Conservation (phyloP, 1,284 basidiomycete species). For the Ustilago esculenta region DNA sequence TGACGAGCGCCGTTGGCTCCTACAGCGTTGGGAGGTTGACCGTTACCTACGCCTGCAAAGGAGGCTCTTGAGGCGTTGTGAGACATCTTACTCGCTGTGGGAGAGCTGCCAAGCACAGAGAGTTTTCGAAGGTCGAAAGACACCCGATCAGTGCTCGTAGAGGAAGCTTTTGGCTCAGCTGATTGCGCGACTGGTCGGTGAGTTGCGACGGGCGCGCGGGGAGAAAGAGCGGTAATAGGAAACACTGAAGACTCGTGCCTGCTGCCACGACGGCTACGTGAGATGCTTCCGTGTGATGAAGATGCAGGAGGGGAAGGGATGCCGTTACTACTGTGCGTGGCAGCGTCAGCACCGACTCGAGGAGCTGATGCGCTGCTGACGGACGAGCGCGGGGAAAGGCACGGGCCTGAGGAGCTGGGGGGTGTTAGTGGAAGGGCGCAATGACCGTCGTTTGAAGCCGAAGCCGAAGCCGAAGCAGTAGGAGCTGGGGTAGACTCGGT, state of each 20-base stretch:
- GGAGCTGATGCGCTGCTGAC: slow-evolving; percentile 10
- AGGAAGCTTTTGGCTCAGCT: background rate
- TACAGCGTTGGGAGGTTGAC: slow-evolving; percentile 5
- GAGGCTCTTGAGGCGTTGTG: slow-evolving; percentile 9
- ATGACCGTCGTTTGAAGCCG: background rate
- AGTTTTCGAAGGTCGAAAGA: slow-evolving; percentile 31
- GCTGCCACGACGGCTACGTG: slow-evolving; percentile 26
- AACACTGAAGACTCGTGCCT: slow-evolving; percentile 13
- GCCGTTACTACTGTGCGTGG: background rate
- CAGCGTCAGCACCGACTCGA: background rate
- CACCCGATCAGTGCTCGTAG: slow-evolving; percentile 10
- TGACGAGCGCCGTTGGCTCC: slow-evolving; percentile 7
- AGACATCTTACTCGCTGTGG: slow-evolving; percentile 22
- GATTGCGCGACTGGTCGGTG: background rate
- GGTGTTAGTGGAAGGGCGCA: slow-evolving; percentile 16
- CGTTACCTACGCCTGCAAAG: slow-evolving; percentile 17
- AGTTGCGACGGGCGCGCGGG: background rate
- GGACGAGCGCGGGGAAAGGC: slow-evolving; percentile 15
- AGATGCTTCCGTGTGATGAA: slow-evolving; percentile 12
- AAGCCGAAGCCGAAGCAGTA: background rate
- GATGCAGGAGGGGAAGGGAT: slow-evolving; percentile 20
- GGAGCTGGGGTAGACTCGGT: too few species aligned
- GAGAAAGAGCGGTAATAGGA: background rate
- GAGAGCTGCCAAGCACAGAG: slow-evolving; percentile 8
- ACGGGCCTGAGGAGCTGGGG: slow-evolving; percentile 20